Base-by-base conservation (phyloP, 805 yeast species). In the Priceomyces medius region DNA sequence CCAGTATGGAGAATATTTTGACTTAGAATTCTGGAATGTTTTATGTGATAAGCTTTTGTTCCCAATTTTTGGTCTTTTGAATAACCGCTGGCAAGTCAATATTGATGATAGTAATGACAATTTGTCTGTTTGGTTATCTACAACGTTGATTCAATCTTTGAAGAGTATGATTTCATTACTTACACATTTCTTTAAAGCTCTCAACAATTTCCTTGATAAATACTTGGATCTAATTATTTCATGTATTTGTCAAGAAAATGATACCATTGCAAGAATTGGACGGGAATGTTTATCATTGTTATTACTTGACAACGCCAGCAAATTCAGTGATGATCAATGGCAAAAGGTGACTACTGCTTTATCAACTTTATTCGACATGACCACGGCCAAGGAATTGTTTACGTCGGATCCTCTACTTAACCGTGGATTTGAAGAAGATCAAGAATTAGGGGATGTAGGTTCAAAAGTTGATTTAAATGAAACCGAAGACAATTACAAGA, bases 231-330 rank as follows among this genome's bases (percentile, higher is more conserved):
- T 95, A 38, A 64, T 93, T 42, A 81, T 82, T 2, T 83, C 91
- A 4, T 93, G 99, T 64, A 88, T 93, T 38, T 88, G 96, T 53
- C 99, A 93, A 62, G 97, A 90, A 53, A 91, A 93, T 59, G 99
- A 93, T 55, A 90, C 98, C 0, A 89, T 95, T 53, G 95, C 97
- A 0, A 76, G 96, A 53, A 91, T 91, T 49, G 99, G 99, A 24
- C 78, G 95, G 55, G 80, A 91, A 7, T 90, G 99, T 59, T 73
- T 93, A 44, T 84, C 85, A 50, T 85, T 83, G 49, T 71, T 93
- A 46, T 75, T 93, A 43, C 64, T 82, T n/a, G 85, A 85, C 48
- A 95, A 93, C 57, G 77, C 82, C 49, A 51, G 63, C 7, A 80
- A 79, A 53, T 88, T 93, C 56, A 59, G 64, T 16, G 72, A 66